Evolutionary conservation across 345 rosid species (phyloP).

Genomic region (Populus davidiana): DNA sequence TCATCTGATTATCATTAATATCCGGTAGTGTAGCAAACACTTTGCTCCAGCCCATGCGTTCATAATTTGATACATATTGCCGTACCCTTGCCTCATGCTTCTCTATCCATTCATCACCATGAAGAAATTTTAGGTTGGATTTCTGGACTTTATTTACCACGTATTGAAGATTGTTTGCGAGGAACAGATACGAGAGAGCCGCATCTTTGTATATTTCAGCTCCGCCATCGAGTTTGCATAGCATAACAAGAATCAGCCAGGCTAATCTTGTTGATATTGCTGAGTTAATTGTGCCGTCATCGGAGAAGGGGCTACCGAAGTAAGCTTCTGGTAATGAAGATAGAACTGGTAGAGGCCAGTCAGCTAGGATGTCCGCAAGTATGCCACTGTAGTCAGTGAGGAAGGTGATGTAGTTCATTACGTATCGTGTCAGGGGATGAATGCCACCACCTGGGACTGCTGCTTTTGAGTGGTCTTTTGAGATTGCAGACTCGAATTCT

Average conservation of each 20-base stretch:
- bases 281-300: slow-evolving; percentile 31
- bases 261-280: slow-evolving; percentile 46
- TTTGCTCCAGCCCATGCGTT: slow-evolving; percentile 62
- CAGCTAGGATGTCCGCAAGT: slow-evolving; percentile 52
- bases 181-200: slow-evolving; percentile 62
- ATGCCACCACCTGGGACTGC: slow-evolving; percentile 63
- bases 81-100: slow-evolving; percentile 52
- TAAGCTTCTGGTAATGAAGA: slow-evolving; percentile 51
- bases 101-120: slow-evolving; percentile 63
- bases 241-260: slow-evolving; percentile 62
- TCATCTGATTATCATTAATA: slow-evolving; percentile 24
- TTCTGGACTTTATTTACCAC: slow-evolving; percentile 56
- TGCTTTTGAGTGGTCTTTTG: slow-evolving; percentile 50
- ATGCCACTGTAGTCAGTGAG: slow-evolving; percentile 57
- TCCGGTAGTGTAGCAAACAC: slow-evolving; percentile 48
- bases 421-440: slow-evolving; percentile 75
- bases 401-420: slow-evolving; percentile 72
- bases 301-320: slow-evolving; percentile 29
- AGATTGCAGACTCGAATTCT: slow-evolving; percentile 59
- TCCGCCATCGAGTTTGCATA: slow-evolving; percentile 75
- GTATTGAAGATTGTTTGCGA: slow-evolving; percentile 79
- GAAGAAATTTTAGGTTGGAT: slow-evolving; percentile 44
- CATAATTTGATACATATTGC: slow-evolving; percentile 60
- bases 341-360: slow-evolving; percentile 41
- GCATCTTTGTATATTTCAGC: slow-evolving; percentile 55